Evolutionary conservation across 306 rosid species (phyloP).

Genomic region (Cicer judaicum): DNA sequence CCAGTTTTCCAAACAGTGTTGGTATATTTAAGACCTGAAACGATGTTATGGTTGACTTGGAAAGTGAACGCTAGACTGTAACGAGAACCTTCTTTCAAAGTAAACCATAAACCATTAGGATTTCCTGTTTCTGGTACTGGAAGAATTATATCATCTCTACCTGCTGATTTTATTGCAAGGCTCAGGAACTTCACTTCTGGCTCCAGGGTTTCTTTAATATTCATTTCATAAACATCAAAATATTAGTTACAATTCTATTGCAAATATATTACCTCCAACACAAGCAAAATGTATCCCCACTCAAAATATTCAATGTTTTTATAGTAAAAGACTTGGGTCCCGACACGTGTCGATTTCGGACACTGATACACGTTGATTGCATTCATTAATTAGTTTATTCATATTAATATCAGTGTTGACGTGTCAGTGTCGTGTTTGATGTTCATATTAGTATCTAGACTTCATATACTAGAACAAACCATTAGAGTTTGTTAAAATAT

Average conservation of each 20-base stretch:
- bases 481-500: too few species aligned
- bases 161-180: constrained; percentile 72
- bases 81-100: constrained; percentile 92
- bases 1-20: constrained; percentile 92
- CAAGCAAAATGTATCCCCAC: not conserved
- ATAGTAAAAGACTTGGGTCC: too few species aligned
- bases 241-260: not conserved
- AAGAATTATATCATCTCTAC: constrained; percentile 73
- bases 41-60: constrained; percentile 79
- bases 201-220: constrained; percentile 68
- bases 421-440: too few species aligned
- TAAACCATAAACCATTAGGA: constrained; percentile 81
- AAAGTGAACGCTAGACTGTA: constrained; percentile 76
- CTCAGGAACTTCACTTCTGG: constrained; percentile 87
- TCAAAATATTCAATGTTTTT: too few species aligned
- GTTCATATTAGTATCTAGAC: too few species aligned
- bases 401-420: too few species aligned
- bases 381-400: too few species aligned
- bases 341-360: too few species aligned
- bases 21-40: constrained; percentile 90
- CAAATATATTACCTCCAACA: not conserved
- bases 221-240: not conserved
- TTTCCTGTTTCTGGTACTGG: constrained; percentile 74
- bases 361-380: too few species aligned
- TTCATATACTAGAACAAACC: too few species aligned